Conservation (phyloP, 768 basidiomycete species). For the Suillus variegatus region DNA sequence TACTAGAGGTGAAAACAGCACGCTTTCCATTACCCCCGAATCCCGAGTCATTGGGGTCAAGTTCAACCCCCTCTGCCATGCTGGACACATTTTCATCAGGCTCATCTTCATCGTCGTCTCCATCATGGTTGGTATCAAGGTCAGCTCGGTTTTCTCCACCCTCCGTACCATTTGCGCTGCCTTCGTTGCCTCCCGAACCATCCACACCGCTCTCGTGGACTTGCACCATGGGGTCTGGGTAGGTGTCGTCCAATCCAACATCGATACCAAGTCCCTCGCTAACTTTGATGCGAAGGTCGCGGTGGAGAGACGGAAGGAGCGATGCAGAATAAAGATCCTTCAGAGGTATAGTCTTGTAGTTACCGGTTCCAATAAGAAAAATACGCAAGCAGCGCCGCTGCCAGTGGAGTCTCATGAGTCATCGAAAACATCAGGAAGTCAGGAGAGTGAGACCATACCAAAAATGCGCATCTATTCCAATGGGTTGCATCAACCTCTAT, state of each 20-base stretch:
- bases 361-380: background rate
- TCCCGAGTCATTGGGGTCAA: background rate
- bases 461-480: constrained; percentile 9
- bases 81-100: background rate
- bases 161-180: background rate
- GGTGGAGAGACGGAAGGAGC: background rate
- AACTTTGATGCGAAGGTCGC: background rate
- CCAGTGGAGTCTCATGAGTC: too few relatives aligned
- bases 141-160: too few relatives aligned
- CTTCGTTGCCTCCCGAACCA: background rate
- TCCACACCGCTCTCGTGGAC: background rate
- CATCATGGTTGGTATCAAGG: background rate
- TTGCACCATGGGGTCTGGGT: background rate
- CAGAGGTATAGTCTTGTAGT: background rate
- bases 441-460: constrained; percentile 10
- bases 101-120: background rate
- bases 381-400: constrained; percentile 3
- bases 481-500: constrained; percentile 1
- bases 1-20: background rate
- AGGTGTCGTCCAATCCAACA: background rate
- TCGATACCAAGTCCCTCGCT: background rate
- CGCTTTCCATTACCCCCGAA: background rate
- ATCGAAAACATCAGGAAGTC: too few relatives aligned
- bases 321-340: background rate
- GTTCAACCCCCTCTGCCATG: background rate